Evolutionary conservation across 441 rosid genomes (phyloP).

Genomic region (Pelargonium fulgidum): DNA sequence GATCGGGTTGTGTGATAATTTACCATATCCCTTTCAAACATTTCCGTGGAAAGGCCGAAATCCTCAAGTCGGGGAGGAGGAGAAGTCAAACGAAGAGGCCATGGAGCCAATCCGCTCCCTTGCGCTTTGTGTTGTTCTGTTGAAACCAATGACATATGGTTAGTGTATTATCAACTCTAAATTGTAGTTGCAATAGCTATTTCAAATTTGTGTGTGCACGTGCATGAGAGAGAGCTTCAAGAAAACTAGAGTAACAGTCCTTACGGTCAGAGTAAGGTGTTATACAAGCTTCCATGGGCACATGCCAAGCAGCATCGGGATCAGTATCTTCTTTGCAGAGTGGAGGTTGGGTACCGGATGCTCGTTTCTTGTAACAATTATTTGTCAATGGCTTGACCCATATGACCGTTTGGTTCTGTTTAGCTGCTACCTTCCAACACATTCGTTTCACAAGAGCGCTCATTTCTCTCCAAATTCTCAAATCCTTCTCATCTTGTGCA

Average conservation of each 20-base stretch:
- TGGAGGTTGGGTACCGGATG: constrained; percentile 84
- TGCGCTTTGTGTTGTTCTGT: constrained; percentile 67
- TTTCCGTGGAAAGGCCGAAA: constrained; percentile 67
- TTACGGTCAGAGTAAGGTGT: constrained; percentile 82
- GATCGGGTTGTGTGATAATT: background rate
- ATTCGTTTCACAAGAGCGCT: constrained; percentile 79
- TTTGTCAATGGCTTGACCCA: constrained; percentile 95
- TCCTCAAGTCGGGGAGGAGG: constrained; percentile 89
- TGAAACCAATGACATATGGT: constrained; percentile 12
- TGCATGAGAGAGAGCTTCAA: background rate
- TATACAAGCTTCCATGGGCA: constrained; percentile 89
- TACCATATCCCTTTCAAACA: constrained; percentile 85
- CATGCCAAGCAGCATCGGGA: constrained; percentile 82
- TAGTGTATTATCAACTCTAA: background rate
- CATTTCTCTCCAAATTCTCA: constrained; percentile 89
- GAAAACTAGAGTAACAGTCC: constrained; percentile 28
- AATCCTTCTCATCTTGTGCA: constrained; percentile 93
- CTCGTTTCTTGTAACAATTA: constrained; percentile 82
- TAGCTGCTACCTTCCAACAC: constrained; percentile 95
- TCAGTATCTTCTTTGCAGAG: constrained; percentile 77
- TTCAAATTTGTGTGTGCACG: background rate
- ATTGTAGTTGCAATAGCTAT: constrained; percentile 11
- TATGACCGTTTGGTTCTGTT: constrained; percentile 89
- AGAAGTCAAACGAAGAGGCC: constrained; percentile 87
- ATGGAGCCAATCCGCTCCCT: constrained; percentile 91